A percentile compares a stretch with the other conserved stretches of the same genome.
Evolutionary conservation across 2,329 filamentous ascomycete species (phyloP).

Genomic region (Stachybotrys echinatus): DNA sequence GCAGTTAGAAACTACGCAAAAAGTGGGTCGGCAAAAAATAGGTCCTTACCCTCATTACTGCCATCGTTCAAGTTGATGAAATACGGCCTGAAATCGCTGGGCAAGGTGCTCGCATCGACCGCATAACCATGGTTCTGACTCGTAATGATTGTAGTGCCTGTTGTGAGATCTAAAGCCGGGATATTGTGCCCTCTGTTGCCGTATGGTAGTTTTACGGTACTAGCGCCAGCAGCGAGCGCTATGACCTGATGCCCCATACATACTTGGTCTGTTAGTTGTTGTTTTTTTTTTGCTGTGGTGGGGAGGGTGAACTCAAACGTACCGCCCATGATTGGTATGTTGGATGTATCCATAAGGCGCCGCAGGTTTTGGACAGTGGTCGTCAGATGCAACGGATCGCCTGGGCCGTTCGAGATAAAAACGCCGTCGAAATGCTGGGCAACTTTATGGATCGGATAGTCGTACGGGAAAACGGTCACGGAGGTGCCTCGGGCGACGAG

Average conservation of each 20-base stretch:
- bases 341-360: constrained; percentile 85
- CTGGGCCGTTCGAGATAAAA: constrained; percentile 98
- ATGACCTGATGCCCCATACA: constrained; percentile 96
- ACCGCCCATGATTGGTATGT: constrained; percentile 94
- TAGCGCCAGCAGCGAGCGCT: constrained; percentile 79
- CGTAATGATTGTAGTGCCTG: constrained; percentile 96
- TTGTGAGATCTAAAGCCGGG: constrained; percentile 87
- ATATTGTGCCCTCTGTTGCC: constrained; percentile 99
- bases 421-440: constrained; percentile 96
- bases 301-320: too few relatives aligned
- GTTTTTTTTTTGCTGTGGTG: too few relatives aligned
- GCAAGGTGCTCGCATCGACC: constrained; percentile 77
- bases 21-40: not conserved
- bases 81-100: constrained; percentile 90
- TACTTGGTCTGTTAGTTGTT: too few relatives aligned
- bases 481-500: constrained; percentile 87
- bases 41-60: constrained; percentile 73
- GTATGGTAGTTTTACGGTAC: constrained; percentile 97
- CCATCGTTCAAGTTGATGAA: constrained; percentile 98
- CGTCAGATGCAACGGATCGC: constrained; percentile 95
- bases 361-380: constrained; percentile 88
- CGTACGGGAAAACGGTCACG: constrained; percentile 90
- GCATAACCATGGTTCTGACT: constrained; percentile 98
- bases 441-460: constrained; percentile 98
- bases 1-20: constrained; percentile 3